phyloP scores from a whole-genome alignment of 805 yeast genomes.

The Nakazawaea pomicola region DNA sequence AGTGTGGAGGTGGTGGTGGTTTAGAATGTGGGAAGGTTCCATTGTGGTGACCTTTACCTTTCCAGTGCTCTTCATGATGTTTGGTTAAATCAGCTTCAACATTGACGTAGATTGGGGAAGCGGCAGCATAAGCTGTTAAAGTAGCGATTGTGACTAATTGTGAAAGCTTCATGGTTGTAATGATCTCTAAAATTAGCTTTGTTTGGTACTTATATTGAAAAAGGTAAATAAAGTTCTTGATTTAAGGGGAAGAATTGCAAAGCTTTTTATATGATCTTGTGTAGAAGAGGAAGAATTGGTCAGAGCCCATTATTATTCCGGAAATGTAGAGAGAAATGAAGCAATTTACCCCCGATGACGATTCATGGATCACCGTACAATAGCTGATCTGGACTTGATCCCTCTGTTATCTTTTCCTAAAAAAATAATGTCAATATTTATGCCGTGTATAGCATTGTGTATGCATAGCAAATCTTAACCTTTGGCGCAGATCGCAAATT shows the following conservation, averaged over 20 bases:
- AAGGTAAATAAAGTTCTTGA: neutral
- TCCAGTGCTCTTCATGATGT: neutral
- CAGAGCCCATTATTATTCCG: too few relatives aligned
- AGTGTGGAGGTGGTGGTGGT: neutral
- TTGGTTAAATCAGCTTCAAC: neutral
- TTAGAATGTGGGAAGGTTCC: neutral
- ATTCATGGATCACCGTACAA: too few relatives aligned
- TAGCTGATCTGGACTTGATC: too few relatives aligned
- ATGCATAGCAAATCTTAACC: too few relatives aligned
- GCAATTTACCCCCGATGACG: too few relatives aligned
- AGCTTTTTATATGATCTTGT: neutral
- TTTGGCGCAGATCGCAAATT: too few relatives aligned
- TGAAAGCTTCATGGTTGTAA: constrained; percentile 6
- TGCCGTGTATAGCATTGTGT: too few relatives aligned
- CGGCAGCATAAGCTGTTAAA: neutral
- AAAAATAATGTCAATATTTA: too few relatives aligned
- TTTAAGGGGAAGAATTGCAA: neutral
- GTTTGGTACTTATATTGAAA: too few relatives aligned
- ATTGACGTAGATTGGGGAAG: neutral
- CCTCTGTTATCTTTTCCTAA: too few relatives aligned
- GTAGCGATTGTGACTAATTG: neutral
- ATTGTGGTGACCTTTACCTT: neutral
- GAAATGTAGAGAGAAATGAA: too few relatives aligned
- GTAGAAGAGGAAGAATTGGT: neutral
- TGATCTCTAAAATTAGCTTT: too few relatives aligned